These are phyloP conservation scores for Dactylis glomerata DNA, from an alignment of 176 grass and related monocot genomes.

Conservation along the genomic window DNA sequence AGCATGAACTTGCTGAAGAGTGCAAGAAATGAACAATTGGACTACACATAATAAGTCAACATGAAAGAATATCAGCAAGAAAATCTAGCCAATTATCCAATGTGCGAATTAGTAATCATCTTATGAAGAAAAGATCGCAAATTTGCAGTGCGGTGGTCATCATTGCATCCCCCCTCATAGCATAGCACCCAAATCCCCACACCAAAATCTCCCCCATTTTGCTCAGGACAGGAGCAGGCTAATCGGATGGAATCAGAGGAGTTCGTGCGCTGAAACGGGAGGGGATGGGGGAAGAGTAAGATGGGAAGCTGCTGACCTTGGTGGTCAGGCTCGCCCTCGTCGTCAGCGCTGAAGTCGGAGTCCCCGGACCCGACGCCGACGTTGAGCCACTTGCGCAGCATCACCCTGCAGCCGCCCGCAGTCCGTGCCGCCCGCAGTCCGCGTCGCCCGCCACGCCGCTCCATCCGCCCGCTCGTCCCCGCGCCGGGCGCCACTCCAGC, in stretches of 20 bases:
- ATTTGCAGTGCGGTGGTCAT: not conserved
- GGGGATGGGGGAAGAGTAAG: not conserved
- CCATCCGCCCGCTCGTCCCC: too few species aligned
- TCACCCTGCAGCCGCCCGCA: slow-evolving; percentile 55
- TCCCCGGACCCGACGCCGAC: too few species aligned
- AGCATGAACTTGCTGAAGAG: not conserved
- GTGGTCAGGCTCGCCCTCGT: slow-evolving; percentile 52
- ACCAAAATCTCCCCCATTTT: too few species aligned
- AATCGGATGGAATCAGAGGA: slow-evolving; percentile 9
- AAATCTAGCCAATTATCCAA: too few species aligned
- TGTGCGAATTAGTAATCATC: not conserved
- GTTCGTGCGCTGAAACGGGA: not conserved
- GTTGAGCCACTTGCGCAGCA: too few species aligned
- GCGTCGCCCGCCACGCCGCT: too few species aligned
- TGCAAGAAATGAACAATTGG: not conserved
- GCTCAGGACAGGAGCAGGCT: too few species aligned
- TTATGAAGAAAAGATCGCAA: not conserved
- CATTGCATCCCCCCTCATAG: slow-evolving; percentile 2
- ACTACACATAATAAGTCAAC: too few species aligned
- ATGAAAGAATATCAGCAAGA: not conserved
- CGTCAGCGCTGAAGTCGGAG: slow-evolving; percentile 84
- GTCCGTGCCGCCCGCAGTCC: slow-evolving; percentile 26
- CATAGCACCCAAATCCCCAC: too few species aligned
- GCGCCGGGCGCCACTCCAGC: too few species aligned
- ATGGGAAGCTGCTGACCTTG: slow-evolving; percentile 36